Conservation (phyloP, 2,329 filamentous ascomycete genomes). For the Verruconis gallopava region DNA sequence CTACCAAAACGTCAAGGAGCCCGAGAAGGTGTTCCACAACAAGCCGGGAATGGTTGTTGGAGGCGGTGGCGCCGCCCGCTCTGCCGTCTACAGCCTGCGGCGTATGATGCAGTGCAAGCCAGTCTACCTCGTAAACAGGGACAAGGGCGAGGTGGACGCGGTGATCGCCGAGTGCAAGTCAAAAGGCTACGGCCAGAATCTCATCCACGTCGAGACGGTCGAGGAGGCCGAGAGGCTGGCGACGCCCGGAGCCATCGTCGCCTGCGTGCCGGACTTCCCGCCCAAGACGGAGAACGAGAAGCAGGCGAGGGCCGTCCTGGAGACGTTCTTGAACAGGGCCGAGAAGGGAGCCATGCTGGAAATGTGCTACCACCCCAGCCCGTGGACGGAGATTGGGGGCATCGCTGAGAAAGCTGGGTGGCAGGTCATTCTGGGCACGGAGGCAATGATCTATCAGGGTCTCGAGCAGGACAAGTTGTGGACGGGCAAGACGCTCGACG, state of each 20-base stretch:
- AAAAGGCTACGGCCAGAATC: conserved; percentile 44
- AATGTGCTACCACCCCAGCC: conserved; percentile 71
- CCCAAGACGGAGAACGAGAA: conserved; percentile 52
- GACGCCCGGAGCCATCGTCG: conserved; percentile 53
- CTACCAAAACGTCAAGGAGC: conserved; percentile 29
- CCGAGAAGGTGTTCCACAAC: conserved; percentile 38
- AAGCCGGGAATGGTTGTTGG: conserved; percentile 62
- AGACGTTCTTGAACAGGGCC: conserved; percentile 35
- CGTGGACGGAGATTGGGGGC: conserved; percentile 52
- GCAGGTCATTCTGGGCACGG: conserved; percentile 63
- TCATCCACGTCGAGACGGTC: conserved; percentile 49
- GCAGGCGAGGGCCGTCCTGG: conserved; percentile 42
- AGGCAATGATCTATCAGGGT: conserved; percentile 67
- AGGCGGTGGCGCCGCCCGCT: conserved; percentile 65
- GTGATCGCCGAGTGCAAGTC: conserved; percentile 51
- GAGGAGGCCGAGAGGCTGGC: conserved; percentile 47
- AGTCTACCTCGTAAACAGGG: conserved; percentile 69
- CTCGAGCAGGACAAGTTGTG: conserved; percentile 52
- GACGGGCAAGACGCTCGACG: conserved; percentile 47
- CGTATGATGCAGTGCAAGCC: conserved; percentile 53
- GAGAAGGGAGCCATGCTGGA: conserved; percentile 59
- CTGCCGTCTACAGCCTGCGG: conserved; percentile 61
- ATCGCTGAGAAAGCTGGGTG: conserved; percentile 50
- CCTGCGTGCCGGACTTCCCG: conserved; percentile 65
- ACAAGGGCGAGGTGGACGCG: conserved; percentile 51